phyloP scores from a whole-genome alignment of 2,329 filamentous ascomycete species.

The Ceratocystis destructans region DNA sequence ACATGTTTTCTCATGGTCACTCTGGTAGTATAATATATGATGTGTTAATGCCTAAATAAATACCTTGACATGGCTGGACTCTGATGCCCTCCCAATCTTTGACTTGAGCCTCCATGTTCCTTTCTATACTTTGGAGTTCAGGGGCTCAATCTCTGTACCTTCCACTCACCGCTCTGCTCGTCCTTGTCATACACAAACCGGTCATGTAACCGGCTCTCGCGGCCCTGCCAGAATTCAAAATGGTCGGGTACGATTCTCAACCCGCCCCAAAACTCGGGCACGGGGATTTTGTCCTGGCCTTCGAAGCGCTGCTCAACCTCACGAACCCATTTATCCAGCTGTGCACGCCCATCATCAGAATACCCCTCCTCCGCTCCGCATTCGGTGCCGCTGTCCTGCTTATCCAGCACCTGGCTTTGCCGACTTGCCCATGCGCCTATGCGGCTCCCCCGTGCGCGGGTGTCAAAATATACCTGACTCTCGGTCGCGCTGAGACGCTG shows the following conservation, averaged over 20 bases:
- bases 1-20: not conserved
- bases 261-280: conserved; percentile 92
- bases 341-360: conserved; percentile 52
- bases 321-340: conserved; percentile 63
- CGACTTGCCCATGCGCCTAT: conserved; percentile 88
- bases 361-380: conserved; percentile 21
- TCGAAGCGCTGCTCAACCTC: conserved; percentile 66
- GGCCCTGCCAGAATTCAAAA: conserved; percentile 94
- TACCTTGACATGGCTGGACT: too few relatives aligned
- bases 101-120: too few relatives aligned
- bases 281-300: conserved; percentile 64
- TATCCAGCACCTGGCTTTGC: conserved; percentile 64
- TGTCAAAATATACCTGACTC: conserved; percentile 55
- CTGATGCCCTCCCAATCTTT: too few relatives aligned
- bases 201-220: conserved; percentile 82
- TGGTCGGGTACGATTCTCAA: conserved; percentile 70
- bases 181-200: conserved; percentile 58
- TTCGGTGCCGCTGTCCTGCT: conserved; percentile 23
- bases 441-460: conserved; percentile 61
- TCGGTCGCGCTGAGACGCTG: conserved; percentile 56
- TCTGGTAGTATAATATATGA: not conserved
- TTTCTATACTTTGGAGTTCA: conserved; percentile 26
- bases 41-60: not conserved
- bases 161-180: conserved; percentile 43
- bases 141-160: conserved; percentile 59